Evolutionary conservation across 108 stramenopile genomes (phyloP), one percentile per base, ranked within the genome.

Genomic region (Licmophora abbreviata): DNA sequence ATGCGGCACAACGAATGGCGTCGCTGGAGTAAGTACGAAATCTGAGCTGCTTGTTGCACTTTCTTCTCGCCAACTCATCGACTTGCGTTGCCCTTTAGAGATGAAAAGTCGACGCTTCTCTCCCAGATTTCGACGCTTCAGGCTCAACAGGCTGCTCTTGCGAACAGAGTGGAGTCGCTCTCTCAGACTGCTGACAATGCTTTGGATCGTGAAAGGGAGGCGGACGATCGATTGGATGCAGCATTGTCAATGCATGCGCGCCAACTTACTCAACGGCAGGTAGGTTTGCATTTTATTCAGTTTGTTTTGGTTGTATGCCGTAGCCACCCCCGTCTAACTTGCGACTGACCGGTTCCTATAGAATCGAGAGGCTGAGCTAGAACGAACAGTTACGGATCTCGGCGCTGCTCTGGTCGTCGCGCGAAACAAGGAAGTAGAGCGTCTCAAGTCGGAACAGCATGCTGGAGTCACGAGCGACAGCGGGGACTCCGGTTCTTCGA

Each of bases 351-450:
- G 3, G 5, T 2, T 40, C 18, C 38, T 40, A 40, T 5, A 81
- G 59, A 45, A 62, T 41, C 57, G 89, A 56, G 85, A 91, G 55
- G 64, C 74, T 8, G 85, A 86, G 61, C 51, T 91, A 53, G 89
- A 91, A 49, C 79, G 78, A 48, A 86, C 75, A 9, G 76, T 91
- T 22, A 68, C 77, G 22, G 81, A 85, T 41, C 66, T 85, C 45
- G 77, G 78, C 17, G 79, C 88, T 15, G 84, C 88, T 2, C 59
- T 85, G 11, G 84, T 79, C 12, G 63, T 60, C 14, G 63, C 71
- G 1, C 61, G 66, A 38, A 51, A 25, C 37, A 71, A 66, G 36
- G 61, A 59, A 4, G 52, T 66, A 42, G 58, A 51, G 54, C 36
- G 32, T 17, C 58, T 59, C 47, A 48, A 31, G 29, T 33, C 25